Percentiles rank a stretch among this genome's conserved stretches.
Evolutionary conservation across 2,329 filamentous ascomycete species (phyloP).

Genomic region (Dothideomycetes sp.): DNA sequence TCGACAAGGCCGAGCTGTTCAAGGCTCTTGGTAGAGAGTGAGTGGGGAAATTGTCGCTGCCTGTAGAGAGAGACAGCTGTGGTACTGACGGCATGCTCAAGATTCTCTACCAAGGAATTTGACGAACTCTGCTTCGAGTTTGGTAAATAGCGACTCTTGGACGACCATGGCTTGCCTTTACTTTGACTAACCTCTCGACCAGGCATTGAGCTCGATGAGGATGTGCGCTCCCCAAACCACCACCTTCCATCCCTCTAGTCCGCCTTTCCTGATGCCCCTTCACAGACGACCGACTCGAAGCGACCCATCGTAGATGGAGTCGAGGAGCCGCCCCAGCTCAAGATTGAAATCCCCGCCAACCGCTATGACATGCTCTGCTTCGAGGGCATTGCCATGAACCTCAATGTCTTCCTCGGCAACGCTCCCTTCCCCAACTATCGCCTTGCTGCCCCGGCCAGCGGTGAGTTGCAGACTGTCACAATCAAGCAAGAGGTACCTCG

Average conservation of each 20-base stretch:
- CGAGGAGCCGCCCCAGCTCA: conserved; percentile 83
- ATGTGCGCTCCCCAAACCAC: conserved; percentile 30
- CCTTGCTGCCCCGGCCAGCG: conserved; percentile 61
- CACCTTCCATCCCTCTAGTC: neutral
- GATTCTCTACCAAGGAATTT: conserved; percentile 70
- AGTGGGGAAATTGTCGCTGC: neutral
- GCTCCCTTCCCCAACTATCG: conserved; percentile 69
- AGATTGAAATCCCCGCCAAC: conserved; percentile 97
- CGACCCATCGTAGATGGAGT: conserved; percentile 66
- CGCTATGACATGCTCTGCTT: conserved; percentile 89
- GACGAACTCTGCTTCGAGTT: conserved; percentile 98
- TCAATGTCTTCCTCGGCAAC: conserved; percentile 86
- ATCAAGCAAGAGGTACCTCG: conserved; percentile 53
- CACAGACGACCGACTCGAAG: conserved; percentile 58
- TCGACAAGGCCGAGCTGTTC: conserved; percentile 94
- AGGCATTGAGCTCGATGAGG: conserved; percentile 86
- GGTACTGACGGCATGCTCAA: conserved; percentile 45
- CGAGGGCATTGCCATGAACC: conserved; percentile 89
- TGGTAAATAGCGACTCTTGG: conserved; percentile 39
- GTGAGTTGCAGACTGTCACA: conserved; percentile 69
- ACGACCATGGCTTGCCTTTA: neutral
- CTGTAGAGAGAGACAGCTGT: conserved; percentile 22
- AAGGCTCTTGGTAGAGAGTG: conserved; percentile 84
- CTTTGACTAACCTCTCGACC: neutral
- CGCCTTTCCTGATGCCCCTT: conserved; percentile 5